phyloP scores from a whole-genome alignment of 352 stramenopile genomes.

The Phytophthora kernoviae region DNA sequence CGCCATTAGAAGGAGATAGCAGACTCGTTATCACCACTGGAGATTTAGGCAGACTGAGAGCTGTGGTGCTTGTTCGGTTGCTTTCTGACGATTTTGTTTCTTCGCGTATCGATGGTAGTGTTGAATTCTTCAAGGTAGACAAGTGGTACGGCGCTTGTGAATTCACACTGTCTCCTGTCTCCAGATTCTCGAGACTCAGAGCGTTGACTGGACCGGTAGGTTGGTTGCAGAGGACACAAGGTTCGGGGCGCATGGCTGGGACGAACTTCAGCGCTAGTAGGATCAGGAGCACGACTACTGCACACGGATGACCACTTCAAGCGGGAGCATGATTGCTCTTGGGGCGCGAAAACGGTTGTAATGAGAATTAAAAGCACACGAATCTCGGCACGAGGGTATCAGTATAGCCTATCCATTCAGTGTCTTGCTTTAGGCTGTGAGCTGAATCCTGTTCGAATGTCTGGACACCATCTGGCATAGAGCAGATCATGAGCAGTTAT shows the following conservation, averaged over 20 bases:
- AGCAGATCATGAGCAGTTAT: conserved; percentile 12
- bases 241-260: conserved; percentile 1
- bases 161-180: not conserved
- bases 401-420: conserved; percentile 17
- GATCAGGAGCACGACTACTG: conserved; percentile 19
- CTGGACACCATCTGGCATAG: conserved; percentile 14
- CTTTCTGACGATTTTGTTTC: conserved; percentile 16
- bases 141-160: conserved; percentile 16
- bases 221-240: conserved; percentile 5
- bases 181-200: conserved; percentile 5
- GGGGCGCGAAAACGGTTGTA: conserved; percentile 7
- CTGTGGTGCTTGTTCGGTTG: conserved; percentile 9
- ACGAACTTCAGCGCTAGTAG: conserved; percentile 23
- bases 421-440: conserved; percentile 21
- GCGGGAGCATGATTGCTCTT: conserved; percentile 16
- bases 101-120: conserved; percentile 26
- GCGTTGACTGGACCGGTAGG: not conserved
- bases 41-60: conserved; percentile 12
- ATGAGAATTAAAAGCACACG: not conserved
- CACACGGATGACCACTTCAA: conserved; percentile 15
- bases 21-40: conserved; percentile 29
- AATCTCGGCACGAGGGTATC: conserved; percentile 3
- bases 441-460: conserved; percentile 12
- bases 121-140: conserved; percentile 3
- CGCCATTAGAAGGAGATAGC: conserved; percentile 25